Percentiles rank a stretch among this genome's conserved stretches.
phyloP scores from a whole-genome alignment of 1,284 basidiomycete species.

The Cutaneotrichosporon cavernicola region DNA sequence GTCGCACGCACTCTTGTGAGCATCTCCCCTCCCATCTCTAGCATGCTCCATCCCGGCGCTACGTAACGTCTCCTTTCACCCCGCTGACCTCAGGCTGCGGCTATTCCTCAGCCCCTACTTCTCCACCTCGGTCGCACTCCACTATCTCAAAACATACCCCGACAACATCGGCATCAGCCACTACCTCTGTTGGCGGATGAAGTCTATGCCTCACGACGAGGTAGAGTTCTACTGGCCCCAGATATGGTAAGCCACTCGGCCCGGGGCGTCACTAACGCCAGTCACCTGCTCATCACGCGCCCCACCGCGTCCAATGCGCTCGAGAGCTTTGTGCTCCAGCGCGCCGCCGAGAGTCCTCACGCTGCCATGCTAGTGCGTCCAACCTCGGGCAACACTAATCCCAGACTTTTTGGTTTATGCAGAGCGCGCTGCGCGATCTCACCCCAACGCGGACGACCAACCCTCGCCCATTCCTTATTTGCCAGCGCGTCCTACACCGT shows the following conservation, averaged over 20 bases:
- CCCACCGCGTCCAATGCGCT: constrained; percentile 85
- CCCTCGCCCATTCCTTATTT: constrained; percentile 82
- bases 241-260: constrained; percentile 66
- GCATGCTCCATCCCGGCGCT: background rate
- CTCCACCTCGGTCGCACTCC: constrained; percentile 83
- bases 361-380: constrained; percentile 85
- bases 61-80: background rate
- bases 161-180: constrained; percentile 95
- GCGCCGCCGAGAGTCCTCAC: constrained; percentile 84
- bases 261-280: constrained; percentile 44
- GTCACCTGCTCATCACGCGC: constrained; percentile 85
- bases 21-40: background rate
- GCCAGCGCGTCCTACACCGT: constrained; percentile 85
- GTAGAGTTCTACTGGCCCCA: constrained; percentile 95
- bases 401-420: constrained; percentile 97
- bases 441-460: constrained; percentile 61
- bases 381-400: background rate
- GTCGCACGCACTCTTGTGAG: constrained; percentile 42
- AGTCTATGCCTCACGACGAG: constrained; percentile 72
- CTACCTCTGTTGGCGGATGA: constrained; percentile 82
- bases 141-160: constrained; percentile 81
- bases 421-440: constrained; percentile 88
- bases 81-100: constrained; percentile 58
- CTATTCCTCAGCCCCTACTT: constrained; percentile 90
- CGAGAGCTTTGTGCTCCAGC: constrained; percentile 84